Percentiles rank a stretch among this genome's conserved stretches.
These are phyloP conservation scores for Lecanosticta acicola DNA, from an alignment of 2,329 filamentous ascomycete genomes.

Conservation along the genomic window DNA sequence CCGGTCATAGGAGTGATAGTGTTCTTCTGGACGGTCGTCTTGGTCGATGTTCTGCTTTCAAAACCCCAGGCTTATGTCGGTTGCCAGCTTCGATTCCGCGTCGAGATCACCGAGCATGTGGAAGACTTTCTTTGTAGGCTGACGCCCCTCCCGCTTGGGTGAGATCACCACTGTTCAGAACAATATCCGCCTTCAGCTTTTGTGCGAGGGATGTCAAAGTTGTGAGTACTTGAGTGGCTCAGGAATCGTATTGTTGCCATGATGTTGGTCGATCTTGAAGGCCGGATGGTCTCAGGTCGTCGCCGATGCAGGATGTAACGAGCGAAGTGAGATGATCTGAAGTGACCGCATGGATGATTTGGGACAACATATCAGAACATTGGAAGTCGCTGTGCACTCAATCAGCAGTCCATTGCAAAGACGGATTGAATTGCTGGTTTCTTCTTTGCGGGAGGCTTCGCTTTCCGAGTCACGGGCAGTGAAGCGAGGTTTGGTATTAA, in stretches of 20 bases:
- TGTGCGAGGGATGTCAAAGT: constrained; percentile 9
- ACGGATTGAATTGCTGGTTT: too few species aligned
- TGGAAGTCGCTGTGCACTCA: too few species aligned
- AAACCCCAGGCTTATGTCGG: constrained; percentile 26
- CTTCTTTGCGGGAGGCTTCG: too few species aligned
- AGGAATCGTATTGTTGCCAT: constrained; percentile 11
- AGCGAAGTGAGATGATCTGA: too few species aligned
- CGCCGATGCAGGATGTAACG: too few species aligned
- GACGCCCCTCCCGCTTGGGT: constrained; percentile 26
- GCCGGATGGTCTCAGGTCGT: too few species aligned
- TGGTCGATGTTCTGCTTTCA: constrained; percentile 36
- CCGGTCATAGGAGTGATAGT: constrained; percentile 15
- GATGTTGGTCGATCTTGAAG: constrained; percentile 1
- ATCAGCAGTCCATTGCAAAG: too few species aligned
- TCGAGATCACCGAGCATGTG: constrained; percentile 21
- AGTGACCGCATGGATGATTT: too few species aligned
- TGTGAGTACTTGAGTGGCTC: constrained; percentile 28
- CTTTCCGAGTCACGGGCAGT: too few species aligned
- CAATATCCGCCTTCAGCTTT: constrained; percentile 29
- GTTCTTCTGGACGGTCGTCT: constrained; percentile 25
- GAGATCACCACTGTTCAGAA: constrained; percentile 38
- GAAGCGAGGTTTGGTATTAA: too few species aligned
- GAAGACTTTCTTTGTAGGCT: constrained; percentile 27
- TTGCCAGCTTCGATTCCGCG: constrained; percentile 32
- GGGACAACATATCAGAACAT: too few species aligned